Conservation (phyloP, 2,329 filamentous ascomycete genomes). For the Aspergillus viridinutans region DNA sequence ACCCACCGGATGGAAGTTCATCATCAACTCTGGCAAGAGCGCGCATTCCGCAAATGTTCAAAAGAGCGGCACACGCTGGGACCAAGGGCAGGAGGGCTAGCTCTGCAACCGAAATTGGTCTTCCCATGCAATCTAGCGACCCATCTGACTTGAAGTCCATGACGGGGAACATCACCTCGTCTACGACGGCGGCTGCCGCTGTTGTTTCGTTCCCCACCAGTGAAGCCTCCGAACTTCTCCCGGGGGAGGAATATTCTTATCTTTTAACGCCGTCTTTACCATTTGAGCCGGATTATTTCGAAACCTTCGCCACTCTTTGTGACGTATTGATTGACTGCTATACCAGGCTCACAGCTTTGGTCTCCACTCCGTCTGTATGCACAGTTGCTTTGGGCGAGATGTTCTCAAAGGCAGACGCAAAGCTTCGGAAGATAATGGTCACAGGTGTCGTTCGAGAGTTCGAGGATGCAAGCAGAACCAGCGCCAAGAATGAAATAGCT, state of each 20-base stretch:
- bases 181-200: slow-evolving; percentile 35
- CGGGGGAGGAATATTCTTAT: slow-evolving; percentile 82
- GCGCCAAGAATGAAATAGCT: slow-evolving; percentile 74
- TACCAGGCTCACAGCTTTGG: slow-evolving; percentile 67
- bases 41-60: slow-evolving; percentile 79
- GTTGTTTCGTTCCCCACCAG: slow-evolving; percentile 42
- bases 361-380: slow-evolving; percentile 72
- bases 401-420: slow-evolving; percentile 84
- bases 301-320: slow-evolving; percentile 92
- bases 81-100: slow-evolving; percentile 57
- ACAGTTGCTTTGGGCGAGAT: slow-evolving; percentile 69
- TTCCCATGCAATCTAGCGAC: slow-evolving; percentile 49
- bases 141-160: slow-evolving; percentile 46
- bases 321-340: slow-evolving; percentile 95
- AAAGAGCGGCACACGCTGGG: slow-evolving; percentile 55
- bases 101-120: slow-evolving; percentile 57
- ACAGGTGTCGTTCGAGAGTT: slow-evolving; percentile 86
- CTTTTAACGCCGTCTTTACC: slow-evolving; percentile 87
- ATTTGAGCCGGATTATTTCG: slow-evolving; percentile 95
- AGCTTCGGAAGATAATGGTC: slow-evolving; percentile 82
- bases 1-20: slow-evolving; percentile 69
- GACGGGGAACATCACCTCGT: slow-evolving; percentile 37
- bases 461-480: slow-evolving; percentile 74
- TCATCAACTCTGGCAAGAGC: slow-evolving; percentile 69
- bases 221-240: slow-evolving; percentile 59